Conservation (phyloP, 768 basidiomycete species). For the Rhodotorula sphaerocarpa region DNA sequence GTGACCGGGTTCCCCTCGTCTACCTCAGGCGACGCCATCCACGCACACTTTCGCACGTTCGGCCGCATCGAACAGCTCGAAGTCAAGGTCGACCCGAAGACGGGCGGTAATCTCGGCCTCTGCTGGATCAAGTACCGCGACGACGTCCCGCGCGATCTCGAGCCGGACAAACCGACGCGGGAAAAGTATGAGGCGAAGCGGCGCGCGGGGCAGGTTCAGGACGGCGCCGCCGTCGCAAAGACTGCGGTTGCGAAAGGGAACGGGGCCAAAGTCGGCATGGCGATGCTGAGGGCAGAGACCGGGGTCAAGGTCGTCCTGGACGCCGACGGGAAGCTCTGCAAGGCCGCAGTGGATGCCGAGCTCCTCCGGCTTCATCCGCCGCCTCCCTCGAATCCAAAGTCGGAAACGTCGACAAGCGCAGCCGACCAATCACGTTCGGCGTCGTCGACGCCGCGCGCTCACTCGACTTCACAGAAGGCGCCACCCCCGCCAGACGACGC, state of each 20-base stretch:
- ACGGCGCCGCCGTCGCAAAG: slow-evolving; percentile 59
- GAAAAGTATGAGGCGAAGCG: slow-evolving; percentile 25
- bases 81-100: slow-evolving; percentile 65
- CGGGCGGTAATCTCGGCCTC: slow-evolving; percentile 75
- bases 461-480: not conserved
- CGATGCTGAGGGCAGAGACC: slow-evolving; percentile 43
- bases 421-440: not conserved
- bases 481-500: slow-evolving; percentile 18
- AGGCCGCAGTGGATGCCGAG: slow-evolving; percentile 58
- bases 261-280: slow-evolving; percentile 55
- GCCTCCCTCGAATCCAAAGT: not conserved
- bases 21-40: slow-evolving; percentile 58
- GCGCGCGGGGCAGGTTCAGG: slow-evolving; percentile 25
- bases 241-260: slow-evolving; percentile 60
- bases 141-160: slow-evolving; percentile 18
- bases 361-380: slow-evolving; percentile 38
- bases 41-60: slow-evolving; percentile 56
- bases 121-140: slow-evolving; percentile 58
- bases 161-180: slow-evolving; percentile 11
- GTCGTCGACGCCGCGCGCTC: not conserved
- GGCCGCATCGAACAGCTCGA: slow-evolving; percentile 63
- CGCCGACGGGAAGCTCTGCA: slow-evolving; percentile 58
- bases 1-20: slow-evolving; percentile 64
- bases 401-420: not conserved
- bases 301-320: slow-evolving; percentile 70